phyloP scores from a whole-genome alignment of 148 eudicot species.

The Linanthus parryae region DNA sequence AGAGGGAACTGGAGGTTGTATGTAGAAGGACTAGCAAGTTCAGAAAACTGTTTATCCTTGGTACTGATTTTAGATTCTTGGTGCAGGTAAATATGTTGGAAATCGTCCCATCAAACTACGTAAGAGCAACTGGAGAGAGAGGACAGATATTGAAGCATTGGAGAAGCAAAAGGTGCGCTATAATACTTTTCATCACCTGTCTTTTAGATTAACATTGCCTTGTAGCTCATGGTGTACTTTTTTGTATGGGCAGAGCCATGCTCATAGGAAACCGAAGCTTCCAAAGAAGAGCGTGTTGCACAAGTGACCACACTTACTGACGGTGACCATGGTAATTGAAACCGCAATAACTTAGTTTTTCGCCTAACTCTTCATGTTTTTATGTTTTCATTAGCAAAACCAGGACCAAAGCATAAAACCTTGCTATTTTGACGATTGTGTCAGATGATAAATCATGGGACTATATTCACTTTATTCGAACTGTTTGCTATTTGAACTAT shows the following conservation, averaged over 20 bases:
- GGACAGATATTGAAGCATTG: constrained; percentile 79
- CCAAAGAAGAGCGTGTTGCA: constrained; percentile 5
- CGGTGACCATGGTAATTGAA: no score
- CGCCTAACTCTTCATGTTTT: no score
- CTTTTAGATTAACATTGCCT: background rate
- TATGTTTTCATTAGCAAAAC: no score
- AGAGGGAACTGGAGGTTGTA: background rate
- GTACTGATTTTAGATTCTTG: background rate
- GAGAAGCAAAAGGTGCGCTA: constrained; percentile 67
- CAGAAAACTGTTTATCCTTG: background rate
- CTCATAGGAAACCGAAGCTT: constrained; percentile 7
- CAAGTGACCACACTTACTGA: constrained; percentile 1
- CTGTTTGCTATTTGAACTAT: no score
- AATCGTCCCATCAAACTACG: constrained; percentile 92
- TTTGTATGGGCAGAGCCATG: background rate
- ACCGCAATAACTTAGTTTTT: no score
- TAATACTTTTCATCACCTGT: background rate
- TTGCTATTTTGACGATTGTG: no score
- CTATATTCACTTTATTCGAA: no score
- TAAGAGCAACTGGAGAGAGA: constrained; percentile 93
- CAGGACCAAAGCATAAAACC: no score
- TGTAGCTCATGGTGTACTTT: background rate
- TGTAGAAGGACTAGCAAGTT: background rate
- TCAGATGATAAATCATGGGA: no score
- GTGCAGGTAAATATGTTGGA: constrained; percentile 90